Evolutionary conservation across 106 monocot species (phyloP).

Genomic region (Amphibolis antarctica): DNA sequence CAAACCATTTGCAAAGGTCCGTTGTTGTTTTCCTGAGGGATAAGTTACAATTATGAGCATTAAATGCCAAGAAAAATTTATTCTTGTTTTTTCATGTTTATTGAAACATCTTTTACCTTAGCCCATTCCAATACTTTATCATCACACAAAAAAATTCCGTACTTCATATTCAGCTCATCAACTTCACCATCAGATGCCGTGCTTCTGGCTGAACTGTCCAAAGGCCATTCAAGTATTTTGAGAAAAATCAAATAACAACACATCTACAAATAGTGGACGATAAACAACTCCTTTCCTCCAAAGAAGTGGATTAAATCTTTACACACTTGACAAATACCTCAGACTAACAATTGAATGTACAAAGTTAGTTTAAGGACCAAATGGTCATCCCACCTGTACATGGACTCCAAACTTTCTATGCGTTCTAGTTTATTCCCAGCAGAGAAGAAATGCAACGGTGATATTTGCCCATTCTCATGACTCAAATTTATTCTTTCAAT

Average conservation of each 20-base stretch:
- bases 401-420: constrained; percentile 65
- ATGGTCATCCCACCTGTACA: constrained; percentile 43
- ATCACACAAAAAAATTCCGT: constrained; percentile 46
- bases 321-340: too few relatives aligned
- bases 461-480: constrained; percentile 53
- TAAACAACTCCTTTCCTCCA: too few relatives aligned
- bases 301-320: too few relatives aligned
- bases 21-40: constrained; percentile 58
- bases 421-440: constrained; percentile 24
- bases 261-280: too few relatives aligned
- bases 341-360: background rate
- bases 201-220: constrained; percentile 89
- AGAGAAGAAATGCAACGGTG: constrained; percentile 32
- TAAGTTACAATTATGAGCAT: background rate
- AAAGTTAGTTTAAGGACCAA: background rate
- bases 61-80: background rate
- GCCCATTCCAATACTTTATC: constrained; percentile 94
- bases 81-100: constrained; percentile 9
- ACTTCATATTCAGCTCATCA: constrained; percentile 40
- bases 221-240: constrained; percentile 14
- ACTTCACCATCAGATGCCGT: constrained; percentile 67
- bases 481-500: constrained; percentile 50
- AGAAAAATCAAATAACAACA: too few relatives aligned
- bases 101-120: constrained; percentile 47
- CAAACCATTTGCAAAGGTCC: constrained; percentile 79